A percentile compares a stretch with the other conserved stretches of the same genome.
phyloP scores from a whole-genome alignment of 2,329 filamentous ascomycete genomes.

The Hypomyces perniciosus region DNA sequence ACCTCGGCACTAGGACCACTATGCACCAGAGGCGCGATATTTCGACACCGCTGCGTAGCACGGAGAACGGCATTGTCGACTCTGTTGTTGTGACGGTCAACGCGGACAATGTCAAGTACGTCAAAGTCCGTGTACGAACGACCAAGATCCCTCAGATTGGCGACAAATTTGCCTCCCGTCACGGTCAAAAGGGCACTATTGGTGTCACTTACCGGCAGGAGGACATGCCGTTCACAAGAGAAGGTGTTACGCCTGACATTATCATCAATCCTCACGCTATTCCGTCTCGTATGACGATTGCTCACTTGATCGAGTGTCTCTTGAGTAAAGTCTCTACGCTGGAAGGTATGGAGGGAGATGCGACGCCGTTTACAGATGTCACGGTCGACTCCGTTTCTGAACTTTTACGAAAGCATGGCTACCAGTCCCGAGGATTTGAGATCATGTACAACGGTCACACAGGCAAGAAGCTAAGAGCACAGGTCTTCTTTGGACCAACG shows the following conservation, averaged over 20 bases:
- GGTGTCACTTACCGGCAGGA: constrained; percentile 97
- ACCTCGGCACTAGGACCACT: constrained; percentile 86
- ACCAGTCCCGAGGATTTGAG: constrained; percentile 95
- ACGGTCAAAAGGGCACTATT: constrained; percentile 98
- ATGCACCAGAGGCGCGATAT: constrained; percentile 91
- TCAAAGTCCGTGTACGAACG: constrained; percentile 94
- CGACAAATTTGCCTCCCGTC: constrained; percentile 98
- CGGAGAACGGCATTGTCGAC: constrained; percentile 95
- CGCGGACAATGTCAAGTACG: constrained; percentile 87
- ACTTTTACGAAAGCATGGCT: constrained; percentile 80
- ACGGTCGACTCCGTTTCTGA: constrained; percentile 91
- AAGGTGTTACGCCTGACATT: constrained; percentile 88
- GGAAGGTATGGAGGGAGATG: constrained; percentile 92
- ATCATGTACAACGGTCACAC: constrained; percentile 99
- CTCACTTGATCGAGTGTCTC: constrained; percentile 98
- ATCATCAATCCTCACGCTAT: constrained; percentile 99
- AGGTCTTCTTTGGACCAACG: constrained; percentile 94
- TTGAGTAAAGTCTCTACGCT: constrained; percentile 93
- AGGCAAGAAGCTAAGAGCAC: constrained; percentile 83
- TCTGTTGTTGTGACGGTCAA: constrained; percentile 92
- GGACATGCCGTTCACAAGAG: constrained; percentile 95
- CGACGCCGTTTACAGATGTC: constrained; percentile 95
- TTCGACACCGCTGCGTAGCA: constrained; percentile 88
- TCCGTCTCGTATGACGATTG: constrained; percentile 99
- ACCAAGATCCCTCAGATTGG: constrained; percentile 98